These are phyloP conservation scores for Chlorella vulgaris DNA, from an alignment of 139 green algal genomes.

Conservation along the genomic window DNA sequence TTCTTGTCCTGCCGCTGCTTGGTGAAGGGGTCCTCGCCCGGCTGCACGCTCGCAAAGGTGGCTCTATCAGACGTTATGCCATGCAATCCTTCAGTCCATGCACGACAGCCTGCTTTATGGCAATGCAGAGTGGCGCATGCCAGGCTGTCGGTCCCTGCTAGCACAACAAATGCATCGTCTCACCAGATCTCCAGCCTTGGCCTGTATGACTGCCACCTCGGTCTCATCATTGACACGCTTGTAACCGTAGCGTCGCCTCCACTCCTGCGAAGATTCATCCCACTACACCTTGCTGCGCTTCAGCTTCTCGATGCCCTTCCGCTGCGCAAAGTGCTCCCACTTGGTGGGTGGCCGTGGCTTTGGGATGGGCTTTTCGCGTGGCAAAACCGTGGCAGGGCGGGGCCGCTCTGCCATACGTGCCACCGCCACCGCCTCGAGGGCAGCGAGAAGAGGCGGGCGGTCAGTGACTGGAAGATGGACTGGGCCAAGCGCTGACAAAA, in stretches of 20 bases:
- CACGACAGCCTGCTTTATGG: neutral
- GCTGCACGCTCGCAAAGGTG: slow-evolving; percentile 46
- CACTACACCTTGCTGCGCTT: slow-evolving; percentile 91
- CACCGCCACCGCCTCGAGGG: slow-evolving; percentile 65
- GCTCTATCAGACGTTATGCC: neutral
- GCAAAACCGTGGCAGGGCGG: slow-evolving; percentile 69
- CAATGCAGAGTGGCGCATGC: neutral
- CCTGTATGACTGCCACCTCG: slow-evolving; percentile 91
- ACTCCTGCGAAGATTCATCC: slow-evolving; percentile 85
- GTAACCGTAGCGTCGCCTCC: slow-evolving; percentile 87
- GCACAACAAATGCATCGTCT: too few relatives aligned
- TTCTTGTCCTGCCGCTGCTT: slow-evolving; percentile 73
- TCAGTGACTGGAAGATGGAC: slow-evolving; percentile 74
- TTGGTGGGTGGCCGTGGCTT: slow-evolving; percentile 82
- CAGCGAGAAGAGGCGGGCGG: slow-evolving; percentile 75
- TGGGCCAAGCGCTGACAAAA: slow-evolving; percentile 59
- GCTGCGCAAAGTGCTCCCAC: slow-evolving; percentile 93
- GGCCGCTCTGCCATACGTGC: slow-evolving; percentile 82
- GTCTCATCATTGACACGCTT: slow-evolving; percentile 81
- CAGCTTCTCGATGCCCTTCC: slow-evolving; percentile 91
- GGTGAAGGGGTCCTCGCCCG: slow-evolving; percentile 91
- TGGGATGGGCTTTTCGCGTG: slow-evolving; percentile 84
- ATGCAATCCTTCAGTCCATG: neutral
- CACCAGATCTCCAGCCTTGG: slow-evolving; percentile 73
- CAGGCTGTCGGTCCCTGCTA: too few relatives aligned